phyloP scores from a whole-genome alignment of 179 eudicot species.

The Drosera spatulata region DNA sequence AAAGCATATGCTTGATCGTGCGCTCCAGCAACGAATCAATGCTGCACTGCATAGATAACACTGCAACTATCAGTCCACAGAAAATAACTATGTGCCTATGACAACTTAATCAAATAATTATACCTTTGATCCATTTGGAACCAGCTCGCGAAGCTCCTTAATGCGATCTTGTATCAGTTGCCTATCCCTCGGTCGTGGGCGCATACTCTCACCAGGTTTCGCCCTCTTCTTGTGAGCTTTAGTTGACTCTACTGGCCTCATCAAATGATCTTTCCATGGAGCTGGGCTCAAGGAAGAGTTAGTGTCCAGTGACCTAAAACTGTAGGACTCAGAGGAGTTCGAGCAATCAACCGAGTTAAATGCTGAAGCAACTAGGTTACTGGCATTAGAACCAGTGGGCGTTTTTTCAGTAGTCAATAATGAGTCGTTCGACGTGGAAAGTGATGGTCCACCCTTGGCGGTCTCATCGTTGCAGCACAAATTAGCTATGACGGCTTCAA shows the following conservation, averaged over 20 bases:
- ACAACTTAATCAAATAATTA: too few species aligned
- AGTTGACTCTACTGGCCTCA: conserved; percentile 28
- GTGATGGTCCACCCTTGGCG: conserved; percentile 22
- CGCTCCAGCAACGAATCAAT: conserved; percentile 89
- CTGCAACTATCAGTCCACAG: neutral
- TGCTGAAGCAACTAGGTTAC: conserved; percentile 36
- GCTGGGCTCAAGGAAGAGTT: conserved; percentile 37
- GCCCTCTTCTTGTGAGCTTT: conserved; percentile 66
- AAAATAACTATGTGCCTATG: too few species aligned
- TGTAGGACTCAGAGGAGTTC: conserved; percentile 42
- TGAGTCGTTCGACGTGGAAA: conserved; percentile 33
- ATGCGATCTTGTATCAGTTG: conserved; percentile 96
- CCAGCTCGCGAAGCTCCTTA: conserved; percentile 86
- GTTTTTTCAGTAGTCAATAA: conserved; percentile 44
- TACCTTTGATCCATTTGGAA: conserved; percentile 93
- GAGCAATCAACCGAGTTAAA: conserved; percentile 44
- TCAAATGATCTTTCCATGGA: conserved; percentile 39
- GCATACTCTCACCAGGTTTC: conserved; percentile 65
- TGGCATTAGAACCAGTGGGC: conserved; percentile 29
- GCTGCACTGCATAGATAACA: conserved; percentile 56
- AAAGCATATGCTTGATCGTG: conserved; percentile 86
- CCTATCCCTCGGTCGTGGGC: conserved; percentile 94
- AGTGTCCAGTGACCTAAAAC: conserved; percentile 31
- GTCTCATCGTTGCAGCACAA: conserved; percentile 28
- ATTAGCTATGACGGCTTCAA: conserved; percentile 85